Evolutionary conservation across 2,329 filamentous ascomycete genomes (phyloP), one percentile per base, ranked within the genome.

Genomic region (Ophiostoma populinum): DNA sequence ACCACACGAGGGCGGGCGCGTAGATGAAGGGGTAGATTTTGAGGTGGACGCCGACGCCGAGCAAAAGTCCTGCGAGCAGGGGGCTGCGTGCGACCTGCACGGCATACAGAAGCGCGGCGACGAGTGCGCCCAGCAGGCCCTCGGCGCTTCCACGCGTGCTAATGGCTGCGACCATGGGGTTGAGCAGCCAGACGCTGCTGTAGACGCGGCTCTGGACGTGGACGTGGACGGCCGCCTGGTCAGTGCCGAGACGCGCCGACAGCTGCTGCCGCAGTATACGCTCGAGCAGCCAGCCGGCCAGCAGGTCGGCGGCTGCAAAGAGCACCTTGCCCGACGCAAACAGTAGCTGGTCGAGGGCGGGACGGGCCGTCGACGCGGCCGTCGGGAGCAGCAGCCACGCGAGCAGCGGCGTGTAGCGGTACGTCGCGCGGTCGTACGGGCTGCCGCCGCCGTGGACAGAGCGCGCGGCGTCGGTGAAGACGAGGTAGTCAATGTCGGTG

Each of bases 1-100:
- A 86, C 76, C 78, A 85, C 5, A 83, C 54, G 27, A 90, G 75
- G 3, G 78, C 75, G 0, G 76, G 71, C 2, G 81, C 87, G 55
- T 98, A 98, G 40, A 98, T 82, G 54, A 95, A 93, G 0, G 90
- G 90, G 49, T 98, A 98, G 41, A 98, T 95, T 64, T 98, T 98
- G 59, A 98, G 92, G 57, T 98, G 90, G 18, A 95, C 86, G 1
- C 73, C 73, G 19, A 93, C 57, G 0, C 90, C 90, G 3, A 98
- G 62, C 20, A 95, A 54, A 3, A 75, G 43, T 0, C 81, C 87
- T 0, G 85, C 79, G 7, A 92, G 51, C 1, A 56, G 49, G 13
- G 79, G 58, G n/a, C 62, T 61, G 34, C 63, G 64, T 34, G 67
- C 61, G 43, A 85, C 58, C 29, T 40, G 43, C 1, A 80, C 77